phyloP scores from a whole-genome alignment of 2,329 filamentous ascomycete species.

The Nemania serpens region DNA sequence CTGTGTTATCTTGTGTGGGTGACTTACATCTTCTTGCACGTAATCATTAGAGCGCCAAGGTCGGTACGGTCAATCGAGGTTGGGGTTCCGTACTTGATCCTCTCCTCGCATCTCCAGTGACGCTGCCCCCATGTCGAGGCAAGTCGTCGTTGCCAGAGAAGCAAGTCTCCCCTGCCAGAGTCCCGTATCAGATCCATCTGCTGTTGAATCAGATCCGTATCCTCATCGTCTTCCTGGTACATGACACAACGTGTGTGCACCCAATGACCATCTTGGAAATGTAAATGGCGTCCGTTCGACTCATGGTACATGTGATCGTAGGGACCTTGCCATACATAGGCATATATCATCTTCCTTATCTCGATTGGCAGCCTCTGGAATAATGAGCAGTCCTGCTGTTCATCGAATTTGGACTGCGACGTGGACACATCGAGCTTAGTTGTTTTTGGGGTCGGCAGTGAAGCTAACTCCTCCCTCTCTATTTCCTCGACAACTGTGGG shows the following conservation, averaged over 20 bases:
- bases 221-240: conserved; percentile 35
- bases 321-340: conserved; percentile 33
- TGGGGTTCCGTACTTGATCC: conserved; percentile 31
- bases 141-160: conserved; percentile 39
- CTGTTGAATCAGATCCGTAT: conserved; percentile 36
- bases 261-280: conserved; percentile 40
- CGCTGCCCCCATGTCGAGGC: conserved; percentile 40
- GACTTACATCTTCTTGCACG: conserved; percentile 42
- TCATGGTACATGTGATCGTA: conserved; percentile 38
- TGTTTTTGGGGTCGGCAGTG: background rate
- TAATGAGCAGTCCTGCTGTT: conserved; percentile 37
- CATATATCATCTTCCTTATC: conserved; percentile 42
- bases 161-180: conserved; percentile 27
- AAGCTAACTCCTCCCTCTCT: conserved; percentile 1
- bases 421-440: background rate
- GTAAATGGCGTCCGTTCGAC: conserved; percentile 35
- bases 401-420: conserved; percentile 15
- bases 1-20: background rate
- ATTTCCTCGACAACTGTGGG: conserved; percentile 6
- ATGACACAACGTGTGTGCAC: conserved; percentile 38
- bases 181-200: conserved; percentile 37
- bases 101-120: conserved; percentile 42
- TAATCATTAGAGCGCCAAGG: conserved; percentile 38
- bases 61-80: conserved; percentile 35
- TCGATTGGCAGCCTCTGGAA: conserved; percentile 43